phyloP scores from a whole-genome alignment of 192 early-diverging fungal species.

The Physocladia obscura region DNA sequence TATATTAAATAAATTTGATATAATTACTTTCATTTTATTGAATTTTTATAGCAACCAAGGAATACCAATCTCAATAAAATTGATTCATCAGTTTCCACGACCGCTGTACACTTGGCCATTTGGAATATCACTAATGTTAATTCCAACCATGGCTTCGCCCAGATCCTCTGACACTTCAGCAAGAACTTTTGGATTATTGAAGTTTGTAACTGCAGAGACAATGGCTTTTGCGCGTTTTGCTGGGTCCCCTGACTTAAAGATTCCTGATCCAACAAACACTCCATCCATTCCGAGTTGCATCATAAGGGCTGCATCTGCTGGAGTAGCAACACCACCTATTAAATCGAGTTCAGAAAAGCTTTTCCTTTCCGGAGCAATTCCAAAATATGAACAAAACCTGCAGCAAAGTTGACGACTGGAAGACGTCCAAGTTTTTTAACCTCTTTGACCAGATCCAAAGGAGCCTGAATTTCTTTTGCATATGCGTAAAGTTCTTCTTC shows the following conservation, averaged over 20 bases:
- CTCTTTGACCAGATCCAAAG: slow-evolving; percentile 87
- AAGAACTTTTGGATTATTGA: slow-evolving; percentile 81
- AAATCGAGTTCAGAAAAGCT: not conserved
- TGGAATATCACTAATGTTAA: slow-evolving; percentile 75
- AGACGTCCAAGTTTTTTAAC: slow-evolving; percentile 82
- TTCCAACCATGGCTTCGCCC: slow-evolving; percentile 97
- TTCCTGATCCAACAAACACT: slow-evolving; percentile 95
- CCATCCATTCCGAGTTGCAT: slow-evolving; percentile 99
- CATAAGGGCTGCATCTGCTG: slow-evolving; percentile 98
- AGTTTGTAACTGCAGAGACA: slow-evolving; percentile 96
- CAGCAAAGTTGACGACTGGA: slow-evolving; percentile 98
- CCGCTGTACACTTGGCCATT: slow-evolving; percentile 57
- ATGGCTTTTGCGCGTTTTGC: slow-evolving; percentile 91
- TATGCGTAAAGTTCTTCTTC: slow-evolving; percentile 91
- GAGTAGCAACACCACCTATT: slow-evolving; percentile 88
- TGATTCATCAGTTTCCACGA: slow-evolving; percentile 42
- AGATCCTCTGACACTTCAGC: slow-evolving; percentile 87
- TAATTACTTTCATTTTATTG: no score
- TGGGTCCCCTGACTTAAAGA: slow-evolving; percentile 91
- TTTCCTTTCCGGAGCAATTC: not conserved
- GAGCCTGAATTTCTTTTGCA: slow-evolving; percentile 94
- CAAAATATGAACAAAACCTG: slow-evolving; percentile 42
- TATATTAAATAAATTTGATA: no score
- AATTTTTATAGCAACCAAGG: no score
- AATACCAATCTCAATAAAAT: no score